Base-by-base conservation (phyloP, 352 stramenopile species). In the Globisporangium irregulare region DNA sequence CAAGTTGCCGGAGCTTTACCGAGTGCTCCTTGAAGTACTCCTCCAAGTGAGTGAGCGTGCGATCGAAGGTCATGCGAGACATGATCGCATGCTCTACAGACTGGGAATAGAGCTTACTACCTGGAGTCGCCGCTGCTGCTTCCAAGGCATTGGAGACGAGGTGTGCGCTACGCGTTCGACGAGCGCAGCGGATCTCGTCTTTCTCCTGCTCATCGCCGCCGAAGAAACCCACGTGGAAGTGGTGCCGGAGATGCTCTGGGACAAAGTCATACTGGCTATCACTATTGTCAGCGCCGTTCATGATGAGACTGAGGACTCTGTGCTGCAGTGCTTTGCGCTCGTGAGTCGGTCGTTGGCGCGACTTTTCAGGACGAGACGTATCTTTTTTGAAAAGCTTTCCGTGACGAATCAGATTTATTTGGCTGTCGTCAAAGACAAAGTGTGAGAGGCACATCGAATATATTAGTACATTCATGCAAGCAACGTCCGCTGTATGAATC, bases 51-150 rank as follows among this genome's bases (percentile, higher is more conserved):
- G 58, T 50, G 0, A 86, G 50, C 24, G 78, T 75, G 22, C 77
- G 72, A 22, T 75, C 68, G 43, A 87, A 88, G 8, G 79, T 82
- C 72, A 87, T 84, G 36, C 79, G 78, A 67, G 82, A 78, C 2
- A 78, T 86, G 57, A 93, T 78, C 4, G 65, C 67, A 20, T 70
- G 68, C 51, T 94, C 86, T 12, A 90, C 73, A 3, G 63, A 60
- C 5, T 77, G 69, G 4, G 83, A 82, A 66, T 94, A 94, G 24
- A 94, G 27, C 1, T 68, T 57, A 7, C 51, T 22, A 5, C 10
- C 46, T 41, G 50, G n/a, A 15, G 15, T 8, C 27, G 4, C 18
- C 9, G 62, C 20, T 6, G 46, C 27, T 32, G 66, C 24, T 9
- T 51, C 68, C 20, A 75, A 59, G 22, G 81, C 71, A 38, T 43